Percentiles rank a stretch among this genome's conserved stretches.
These are phyloP conservation scores for Rhodosporidiobolus sp. DNA, from an alignment of 768 basidiomycete genomes.

Conservation along the genomic window DNA sequence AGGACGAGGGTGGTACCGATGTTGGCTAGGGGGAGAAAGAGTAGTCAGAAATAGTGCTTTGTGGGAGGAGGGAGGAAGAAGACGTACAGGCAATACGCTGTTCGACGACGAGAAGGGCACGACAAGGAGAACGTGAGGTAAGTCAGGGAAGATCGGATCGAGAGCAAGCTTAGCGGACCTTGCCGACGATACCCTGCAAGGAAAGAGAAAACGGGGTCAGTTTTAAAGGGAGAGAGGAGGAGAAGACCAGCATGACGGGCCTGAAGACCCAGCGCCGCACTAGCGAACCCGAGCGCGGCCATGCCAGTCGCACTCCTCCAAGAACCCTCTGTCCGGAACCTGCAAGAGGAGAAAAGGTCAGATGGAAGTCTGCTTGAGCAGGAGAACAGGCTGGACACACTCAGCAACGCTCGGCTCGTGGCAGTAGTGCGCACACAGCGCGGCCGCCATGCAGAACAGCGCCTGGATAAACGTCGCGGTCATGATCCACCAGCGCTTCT, in stretches of 20 bases:
- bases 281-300: constrained; percentile 72
- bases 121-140: neutral
- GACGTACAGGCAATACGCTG: constrained; percentile 41
- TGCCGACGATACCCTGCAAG: constrained; percentile 70
- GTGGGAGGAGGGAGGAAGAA: constrained; percentile 45
- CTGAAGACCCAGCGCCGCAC: constrained; percentile 74
- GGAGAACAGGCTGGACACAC: constrained; percentile 1
- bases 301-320: constrained; percentile 70
- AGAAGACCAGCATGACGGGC: constrained; percentile 26
- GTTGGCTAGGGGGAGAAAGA: constrained; percentile 45
- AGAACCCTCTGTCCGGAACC: constrained; percentile 60
- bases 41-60: constrained; percentile 40
- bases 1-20: constrained; percentile 42
- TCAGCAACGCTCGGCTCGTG: constrained; percentile 13
- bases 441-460: constrained; percentile 29
- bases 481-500: constrained; percentile 29
- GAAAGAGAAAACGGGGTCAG: neutral
- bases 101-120: constrained; percentile 4
- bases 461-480: constrained; percentile 22
- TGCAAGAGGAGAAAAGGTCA: constrained; percentile 44
- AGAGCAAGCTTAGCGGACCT: constrained; percentile 46
- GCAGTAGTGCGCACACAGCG: constrained; percentile 41
- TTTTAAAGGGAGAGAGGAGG: neutral
- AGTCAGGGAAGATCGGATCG: neutral
- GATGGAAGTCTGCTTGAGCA: neutral